These are phyloP conservation scores for Clonostachys rhizophaga DNA, from an alignment of 2,329 filamentous ascomycete species.

Conservation along the genomic window DNA sequence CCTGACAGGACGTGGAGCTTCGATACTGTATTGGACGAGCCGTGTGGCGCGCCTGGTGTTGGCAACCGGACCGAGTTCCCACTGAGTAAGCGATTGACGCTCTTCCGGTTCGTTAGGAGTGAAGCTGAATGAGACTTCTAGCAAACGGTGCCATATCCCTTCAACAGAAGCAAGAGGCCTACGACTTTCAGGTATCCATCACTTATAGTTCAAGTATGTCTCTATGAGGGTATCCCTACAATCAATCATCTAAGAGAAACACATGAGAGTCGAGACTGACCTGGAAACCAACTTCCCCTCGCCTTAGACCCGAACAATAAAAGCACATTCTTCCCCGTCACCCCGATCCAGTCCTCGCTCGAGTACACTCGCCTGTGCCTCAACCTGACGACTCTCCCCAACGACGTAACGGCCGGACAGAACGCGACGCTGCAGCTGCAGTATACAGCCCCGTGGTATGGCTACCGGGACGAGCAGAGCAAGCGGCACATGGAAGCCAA, in stretches of 20 bases:
- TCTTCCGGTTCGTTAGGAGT: too few species aligned
- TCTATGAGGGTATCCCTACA: too few species aligned
- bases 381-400: background rate
- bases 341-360: background rate
- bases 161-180: background rate
- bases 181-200: background rate
- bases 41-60: background rate
- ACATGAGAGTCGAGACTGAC: too few species aligned
- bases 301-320: background rate
- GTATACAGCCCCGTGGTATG: background rate
- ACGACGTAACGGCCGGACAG: background rate
- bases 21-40: background rate
- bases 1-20: background rate
- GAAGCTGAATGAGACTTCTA: background rate
- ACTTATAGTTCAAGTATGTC: background rate
- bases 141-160: background rate
- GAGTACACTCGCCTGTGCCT: background rate
- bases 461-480: background rate
- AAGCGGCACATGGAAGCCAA: background rate
- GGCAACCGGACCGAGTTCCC: background rate
- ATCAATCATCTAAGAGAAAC: too few species aligned
- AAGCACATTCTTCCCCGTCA: background rate
- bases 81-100: background rate
- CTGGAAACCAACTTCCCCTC: too few species aligned
- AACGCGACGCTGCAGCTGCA: background rate